Evolutionary conservation across 1,139 yeast genomes (phyloP).

Genomic region (Suhomyces panamericanus): DNA sequence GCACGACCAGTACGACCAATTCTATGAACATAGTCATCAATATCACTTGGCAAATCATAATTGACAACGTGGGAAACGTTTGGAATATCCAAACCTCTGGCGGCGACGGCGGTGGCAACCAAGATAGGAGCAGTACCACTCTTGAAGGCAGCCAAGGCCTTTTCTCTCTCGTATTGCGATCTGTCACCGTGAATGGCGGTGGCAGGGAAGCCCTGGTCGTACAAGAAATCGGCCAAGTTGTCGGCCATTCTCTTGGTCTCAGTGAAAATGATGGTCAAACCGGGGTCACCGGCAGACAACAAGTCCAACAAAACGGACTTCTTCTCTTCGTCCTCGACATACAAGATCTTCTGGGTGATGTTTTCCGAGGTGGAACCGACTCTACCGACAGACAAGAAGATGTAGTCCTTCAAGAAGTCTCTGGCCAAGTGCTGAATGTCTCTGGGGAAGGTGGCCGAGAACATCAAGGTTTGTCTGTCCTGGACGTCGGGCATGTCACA

Average conservation of each 20-base stretch:
- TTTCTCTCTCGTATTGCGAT: constrained; percentile 96
- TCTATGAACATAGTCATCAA: constrained; percentile 95
- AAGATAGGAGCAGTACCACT: constrained; percentile 90
- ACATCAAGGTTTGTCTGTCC: constrained; percentile 97
- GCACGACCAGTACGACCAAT: constrained; percentile 99
- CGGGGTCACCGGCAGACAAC: constrained; percentile 73
- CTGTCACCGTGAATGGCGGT: constrained; percentile 99
- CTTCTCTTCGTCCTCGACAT: constrained; percentile 95
- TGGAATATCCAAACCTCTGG: constrained; percentile 98
- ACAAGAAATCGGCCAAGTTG: constrained; percentile 84
- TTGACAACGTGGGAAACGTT: constrained; percentile 92
- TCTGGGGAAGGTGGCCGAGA: constrained; percentile 99
- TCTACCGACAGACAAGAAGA: constrained; percentile 96
- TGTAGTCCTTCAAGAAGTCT: constrained; percentile 88
- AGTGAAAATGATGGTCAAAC: constrained; percentile 90
- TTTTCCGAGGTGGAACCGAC: constrained; percentile 92
- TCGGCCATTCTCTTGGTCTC: constrained; percentile 99
- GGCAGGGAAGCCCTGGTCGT: constrained; percentile 99
- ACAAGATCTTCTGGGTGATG: constrained; percentile 85
- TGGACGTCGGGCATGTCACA: constrained; percentile 98
- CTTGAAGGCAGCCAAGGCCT: constrained; percentile 94
- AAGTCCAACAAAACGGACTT: constrained; percentile 92
- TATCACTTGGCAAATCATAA: constrained; percentile 96
- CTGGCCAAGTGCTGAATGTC: constrained; percentile 90
- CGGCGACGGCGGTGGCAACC: constrained; percentile 99